Base-by-base conservation (phyloP, 2,329 filamentous ascomycete species). In the Triangularia verruculosa region DNA sequence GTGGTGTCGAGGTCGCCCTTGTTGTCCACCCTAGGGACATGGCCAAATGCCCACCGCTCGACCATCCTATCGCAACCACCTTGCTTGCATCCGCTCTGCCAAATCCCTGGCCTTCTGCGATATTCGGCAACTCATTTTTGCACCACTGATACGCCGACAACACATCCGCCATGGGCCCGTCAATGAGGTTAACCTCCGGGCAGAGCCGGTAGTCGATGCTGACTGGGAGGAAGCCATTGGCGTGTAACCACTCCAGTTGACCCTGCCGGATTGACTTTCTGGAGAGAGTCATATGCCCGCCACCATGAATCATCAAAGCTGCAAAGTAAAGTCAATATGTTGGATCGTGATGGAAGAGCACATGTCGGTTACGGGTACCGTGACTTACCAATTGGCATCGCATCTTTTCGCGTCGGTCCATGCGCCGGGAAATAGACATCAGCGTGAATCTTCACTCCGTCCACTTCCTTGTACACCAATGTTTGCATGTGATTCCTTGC, bases 41-140 rank as follows among this genome's bases (percentile, higher is more conserved):
- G 24, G 61, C 61, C 4, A 63, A 51, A 15, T 60, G 61, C 3
- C 61, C 61, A 11, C 61, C 61, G 8, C 13, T 56, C 7, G 57
- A 59, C 61, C 61, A 63, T 5, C 61, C 61, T 8, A 63, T 24
- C 3, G 47, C 61, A 0, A 59, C 56, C 2, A 63, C 57, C 13
- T 52, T 20, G 12, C 12, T 3, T 6, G 20, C 28, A n/a, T 63
- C 61, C 5, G 47, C 56, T 3, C 15, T 13, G 15, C 6, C 15
- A n/a, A 15, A 13, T 4, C 4, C 1, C 4, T 15, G 12, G 13
- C 12, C 15, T 15, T 15, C 12, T 7, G 13, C 2, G 15, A 43
- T 13, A 4, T 13, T 3, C 12, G 34, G 34, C 6, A 43, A 15
- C 12, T 13, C 17, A 4, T n/a, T 43, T 2, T 15, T 43, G 5